Percentiles rank a stretch among this genome's conserved stretches.
These are phyloP conservation scores for Saccharomycopsis fermentans DNA, from an alignment of 805 yeast species.

Conservation along the genomic window DNA sequence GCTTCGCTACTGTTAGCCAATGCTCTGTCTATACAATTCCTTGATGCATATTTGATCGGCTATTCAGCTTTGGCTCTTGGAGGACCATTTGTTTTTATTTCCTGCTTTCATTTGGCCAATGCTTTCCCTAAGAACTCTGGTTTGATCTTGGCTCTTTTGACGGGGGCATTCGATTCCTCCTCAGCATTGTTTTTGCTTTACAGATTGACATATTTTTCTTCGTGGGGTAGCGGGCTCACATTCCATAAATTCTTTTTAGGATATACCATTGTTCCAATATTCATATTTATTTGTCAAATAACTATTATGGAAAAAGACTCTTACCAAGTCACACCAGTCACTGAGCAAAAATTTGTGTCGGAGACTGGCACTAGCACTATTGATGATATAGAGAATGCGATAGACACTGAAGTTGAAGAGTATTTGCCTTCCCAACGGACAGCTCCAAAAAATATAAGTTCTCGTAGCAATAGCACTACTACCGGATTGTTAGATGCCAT, in stretches of 20 bases:
- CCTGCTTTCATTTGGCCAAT: slow-evolving; percentile 83
- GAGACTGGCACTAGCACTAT: not conserved
- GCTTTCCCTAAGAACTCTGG: slow-evolving; percentile 79
- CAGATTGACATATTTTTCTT: slow-evolving; percentile 38
- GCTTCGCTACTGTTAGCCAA: slow-evolving; percentile 43
- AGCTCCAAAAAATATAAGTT: not conserved
- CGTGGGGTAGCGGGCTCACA: slow-evolving; percentile 25
- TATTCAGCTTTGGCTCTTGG: slow-evolving; percentile 74
- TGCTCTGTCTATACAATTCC: slow-evolving; percentile 26
- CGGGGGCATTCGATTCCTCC: slow-evolving; percentile 92
- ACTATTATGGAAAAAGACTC: slow-evolving; percentile 72
- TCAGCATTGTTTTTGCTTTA: slow-evolving; percentile 78
- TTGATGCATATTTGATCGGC: slow-evolving; percentile 67
- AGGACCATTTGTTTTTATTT: slow-evolving; percentile 89
- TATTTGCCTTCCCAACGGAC: slow-evolving; percentile 9
- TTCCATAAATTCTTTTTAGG: slow-evolving; percentile 51
- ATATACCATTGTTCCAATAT: slow-evolving; percentile 68
- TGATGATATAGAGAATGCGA: slow-evolving; percentile 1
- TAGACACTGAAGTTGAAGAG: slow-evolving; percentile 6
- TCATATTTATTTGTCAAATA: slow-evolving; percentile 64
- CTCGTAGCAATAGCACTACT: not conserved
- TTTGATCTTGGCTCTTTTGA: slow-evolving; percentile 64
- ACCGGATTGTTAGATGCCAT: slow-evolving; percentile 11
- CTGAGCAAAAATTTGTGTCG: not conserved
- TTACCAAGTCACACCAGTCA: slow-evolving; percentile 30